These are phyloP conservation scores for Fusarium clavum DNA, from an alignment of 2,329 filamentous ascomycete genomes.

Conservation along the genomic window DNA sequence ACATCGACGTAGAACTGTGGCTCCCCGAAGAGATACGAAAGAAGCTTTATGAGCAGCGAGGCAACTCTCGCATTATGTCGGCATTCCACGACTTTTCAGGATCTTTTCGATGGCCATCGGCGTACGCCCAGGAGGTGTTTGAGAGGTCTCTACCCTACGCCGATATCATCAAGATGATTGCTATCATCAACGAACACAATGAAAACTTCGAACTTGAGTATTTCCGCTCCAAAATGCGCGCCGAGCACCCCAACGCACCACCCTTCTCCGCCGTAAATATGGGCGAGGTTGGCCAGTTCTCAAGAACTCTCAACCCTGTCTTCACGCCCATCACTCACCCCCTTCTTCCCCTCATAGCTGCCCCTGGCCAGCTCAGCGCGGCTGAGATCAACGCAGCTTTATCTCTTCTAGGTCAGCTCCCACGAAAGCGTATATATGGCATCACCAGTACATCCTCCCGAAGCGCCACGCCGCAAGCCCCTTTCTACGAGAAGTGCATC, in stretches of 20 bases:
- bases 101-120: constrained; percentile 83
- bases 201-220: constrained; percentile 93
- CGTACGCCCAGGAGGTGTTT: constrained; percentile 78
- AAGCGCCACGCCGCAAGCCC: constrained; percentile 75
- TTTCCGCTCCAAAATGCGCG: constrained; percentile 81
- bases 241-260: constrained; percentile 74
- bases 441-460: constrained; percentile 77
- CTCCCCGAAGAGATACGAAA: constrained; percentile 80
- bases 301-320: constrained; percentile 83
- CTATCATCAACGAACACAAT: constrained; percentile 82
- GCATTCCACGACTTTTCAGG: constrained; percentile 91
- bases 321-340: constrained; percentile 92
- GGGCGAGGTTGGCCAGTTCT: constrained; percentile 87
- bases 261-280: constrained; percentile 88
- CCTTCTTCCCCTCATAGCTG: constrained; percentile 83
- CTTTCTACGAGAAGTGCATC: constrained; percentile 88
- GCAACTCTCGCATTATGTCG: constrained; percentile 88
- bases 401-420: constrained; percentile 82
- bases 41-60: constrained; percentile 74
- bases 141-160: constrained; percentile 77
- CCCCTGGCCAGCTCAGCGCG: constrained; percentile 85
- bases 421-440: constrained; percentile 82
- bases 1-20: constrained; percentile 91
- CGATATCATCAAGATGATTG: constrained; percentile 93
- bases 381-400: constrained; percentile 86